These are phyloP conservation scores for Pythium aphanidermatum DNA, from an alignment of 352 stramenopile genomes.

Conservation along the genomic window DNA sequence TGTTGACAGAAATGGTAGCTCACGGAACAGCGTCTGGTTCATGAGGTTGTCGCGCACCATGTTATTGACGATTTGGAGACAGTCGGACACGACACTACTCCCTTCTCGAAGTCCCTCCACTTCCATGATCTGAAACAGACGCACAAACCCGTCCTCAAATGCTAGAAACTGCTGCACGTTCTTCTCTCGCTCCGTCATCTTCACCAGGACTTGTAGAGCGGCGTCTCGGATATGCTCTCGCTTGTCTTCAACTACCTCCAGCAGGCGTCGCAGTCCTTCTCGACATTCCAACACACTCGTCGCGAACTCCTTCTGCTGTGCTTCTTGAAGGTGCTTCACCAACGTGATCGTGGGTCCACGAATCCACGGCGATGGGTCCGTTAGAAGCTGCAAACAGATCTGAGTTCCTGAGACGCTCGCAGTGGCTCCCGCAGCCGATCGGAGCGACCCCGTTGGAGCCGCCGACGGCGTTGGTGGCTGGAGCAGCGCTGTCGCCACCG, in stretches of 20 bases:
- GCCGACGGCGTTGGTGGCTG: neutral
- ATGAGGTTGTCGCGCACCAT: conserved; percentile 76
- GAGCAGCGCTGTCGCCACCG: conserved; percentile 35
- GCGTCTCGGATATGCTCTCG: conserved; percentile 79
- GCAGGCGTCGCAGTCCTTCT: conserved; percentile 55
- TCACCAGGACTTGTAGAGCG: conserved; percentile 56
- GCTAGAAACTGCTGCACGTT: conserved; percentile 77
- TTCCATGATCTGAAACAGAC: conserved; percentile 76
- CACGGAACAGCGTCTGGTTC: conserved; percentile 67
- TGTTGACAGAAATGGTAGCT: conserved; percentile 47
- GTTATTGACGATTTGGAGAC: conserved; percentile 74
- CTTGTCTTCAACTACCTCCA: conserved; percentile 75
- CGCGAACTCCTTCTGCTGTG: conserved; percentile 40
- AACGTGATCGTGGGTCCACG: conserved; percentile 58
- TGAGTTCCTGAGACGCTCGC: conserved; percentile 37
- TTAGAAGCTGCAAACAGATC: conserved; percentile 58
- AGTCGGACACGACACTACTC: conserved; percentile 58
- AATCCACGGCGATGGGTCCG: conserved; percentile 80
- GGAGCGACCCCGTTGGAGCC: neutral
- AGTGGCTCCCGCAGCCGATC: neutral
- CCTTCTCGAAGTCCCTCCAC: conserved; percentile 45
- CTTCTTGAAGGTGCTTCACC: conserved; percentile 52
- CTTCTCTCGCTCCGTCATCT: conserved; percentile 59
- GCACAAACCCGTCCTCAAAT: conserved; percentile 77
- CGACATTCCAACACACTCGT: conserved; percentile 46